phyloP scores from a whole-genome alignment of 148 eudicot species.

The Rhododendron griersonianum region DNA sequence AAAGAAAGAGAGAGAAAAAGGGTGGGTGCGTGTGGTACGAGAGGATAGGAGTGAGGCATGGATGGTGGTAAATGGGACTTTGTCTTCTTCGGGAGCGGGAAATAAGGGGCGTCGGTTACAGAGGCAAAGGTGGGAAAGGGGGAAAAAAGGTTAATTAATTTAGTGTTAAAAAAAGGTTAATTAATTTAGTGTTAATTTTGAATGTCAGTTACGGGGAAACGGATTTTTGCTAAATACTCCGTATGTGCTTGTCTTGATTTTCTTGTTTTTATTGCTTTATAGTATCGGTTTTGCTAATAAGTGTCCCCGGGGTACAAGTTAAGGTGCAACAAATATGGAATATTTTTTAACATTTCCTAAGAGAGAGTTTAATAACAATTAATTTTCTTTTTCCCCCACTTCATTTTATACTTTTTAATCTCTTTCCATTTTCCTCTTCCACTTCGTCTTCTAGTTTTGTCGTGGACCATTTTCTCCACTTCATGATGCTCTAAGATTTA shows the following conservation, averaged over 20 bases:
- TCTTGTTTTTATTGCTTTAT: no score
- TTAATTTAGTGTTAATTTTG: background rate
- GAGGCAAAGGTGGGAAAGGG: background rate
- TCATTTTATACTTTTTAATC: no score
- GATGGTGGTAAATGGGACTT: background rate
- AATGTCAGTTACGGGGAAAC: constrained; percentile 12
- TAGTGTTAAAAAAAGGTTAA: background rate
- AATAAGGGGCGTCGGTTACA: constrained; percentile 9
- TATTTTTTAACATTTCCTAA: no score
- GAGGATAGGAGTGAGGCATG: background rate
- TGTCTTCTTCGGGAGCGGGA: constrained; percentile 12
- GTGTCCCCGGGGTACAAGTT: no score
- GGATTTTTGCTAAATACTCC: constrained; percentile 7
- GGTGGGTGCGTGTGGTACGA: background rate
- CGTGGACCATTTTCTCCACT: no score
- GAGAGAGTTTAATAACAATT: no score
- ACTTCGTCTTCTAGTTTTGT: no score
- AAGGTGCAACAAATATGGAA: no score
- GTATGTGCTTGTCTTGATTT: background rate
- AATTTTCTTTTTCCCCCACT: no score
- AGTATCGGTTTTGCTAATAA: no score
- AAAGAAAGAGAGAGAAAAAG: background rate
- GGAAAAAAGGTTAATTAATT: background rate
- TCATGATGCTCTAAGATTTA: no score
- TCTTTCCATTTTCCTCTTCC: no score